Percentiles rank a stretch among this genome's conserved stretches.
phyloP scores from a whole-genome alignment of 345 rosid species.

The Tarenaya hassleriana region DNA sequence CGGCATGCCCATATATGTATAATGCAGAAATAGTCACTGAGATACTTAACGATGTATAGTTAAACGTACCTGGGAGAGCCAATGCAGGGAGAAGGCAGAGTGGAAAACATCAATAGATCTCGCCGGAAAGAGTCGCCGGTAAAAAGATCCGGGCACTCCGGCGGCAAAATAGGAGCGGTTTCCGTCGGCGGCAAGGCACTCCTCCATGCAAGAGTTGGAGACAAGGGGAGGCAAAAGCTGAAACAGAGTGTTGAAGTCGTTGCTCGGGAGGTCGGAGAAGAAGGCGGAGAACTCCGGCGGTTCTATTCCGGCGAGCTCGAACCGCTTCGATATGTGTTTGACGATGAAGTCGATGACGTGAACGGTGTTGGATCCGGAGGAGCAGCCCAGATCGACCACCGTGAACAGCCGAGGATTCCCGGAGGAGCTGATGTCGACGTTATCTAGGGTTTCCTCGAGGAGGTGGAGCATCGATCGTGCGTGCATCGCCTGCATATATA shows the following conservation, averaged over 20 bases:
- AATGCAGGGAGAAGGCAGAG: constrained; percentile 89
- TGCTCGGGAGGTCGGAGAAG: constrained; percentile 89
- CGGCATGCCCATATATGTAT: no score
- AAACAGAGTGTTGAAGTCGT: constrained; percentile 92
- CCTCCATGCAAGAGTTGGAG: constrained; percentile 68
- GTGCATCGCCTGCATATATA: constrained; percentile 76
- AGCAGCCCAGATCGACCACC: constrained; percentile 90
- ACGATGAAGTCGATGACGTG: constrained; percentile 57
- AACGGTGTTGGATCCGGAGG: constrained; percentile 72
- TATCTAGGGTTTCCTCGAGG: constrained; percentile 78
- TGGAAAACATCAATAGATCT: constrained; percentile 75
- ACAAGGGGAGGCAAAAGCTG: constrained; percentile 75
- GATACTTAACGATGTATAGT: no score
- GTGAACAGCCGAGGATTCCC: constrained; percentile 65
- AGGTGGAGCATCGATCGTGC: constrained; percentile 89
- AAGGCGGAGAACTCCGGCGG: constrained; percentile 78
- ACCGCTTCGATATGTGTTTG: constrained; percentile 71
- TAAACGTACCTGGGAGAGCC: constrained; percentile 98
- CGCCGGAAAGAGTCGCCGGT: constrained; percentile 77
- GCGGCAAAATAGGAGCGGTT: constrained; percentile 78
- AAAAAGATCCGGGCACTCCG: constrained; percentile 85
- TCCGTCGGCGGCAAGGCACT: constrained; percentile 62
- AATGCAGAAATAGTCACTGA: no score
- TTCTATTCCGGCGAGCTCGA: constrained; percentile 43
- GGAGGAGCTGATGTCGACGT: constrained; percentile 44